phyloP scores from a whole-genome alignment of 1,284 basidiomycete species.

The Schizophyllum amplum region DNA sequence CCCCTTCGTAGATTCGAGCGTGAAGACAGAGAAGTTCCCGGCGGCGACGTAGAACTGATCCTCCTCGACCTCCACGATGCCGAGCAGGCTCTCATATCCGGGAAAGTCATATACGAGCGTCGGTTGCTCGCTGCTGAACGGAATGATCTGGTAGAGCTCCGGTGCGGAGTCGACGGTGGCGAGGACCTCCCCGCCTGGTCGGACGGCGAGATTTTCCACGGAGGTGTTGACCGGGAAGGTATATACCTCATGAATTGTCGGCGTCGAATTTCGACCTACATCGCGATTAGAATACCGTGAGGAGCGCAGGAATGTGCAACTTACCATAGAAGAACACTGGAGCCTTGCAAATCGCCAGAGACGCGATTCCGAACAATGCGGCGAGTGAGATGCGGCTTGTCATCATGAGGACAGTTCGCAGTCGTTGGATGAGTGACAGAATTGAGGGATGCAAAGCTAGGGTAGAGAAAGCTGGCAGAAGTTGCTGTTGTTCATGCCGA shows the following conservation, averaged over 20 bases:
- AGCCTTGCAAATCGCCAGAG: neutral
- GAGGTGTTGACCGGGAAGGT: conserved; percentile 1
- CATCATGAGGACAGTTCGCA: neutral
- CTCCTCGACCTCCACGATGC: conserved; percentile 6
- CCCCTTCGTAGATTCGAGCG: conserved; percentile 4
- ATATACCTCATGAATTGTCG: neutral
- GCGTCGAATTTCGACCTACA: neutral
- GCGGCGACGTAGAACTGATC: conserved; percentile 6
- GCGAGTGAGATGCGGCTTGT: neutral
- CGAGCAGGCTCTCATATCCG: conserved; percentile 3
- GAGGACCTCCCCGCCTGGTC: conserved; percentile 6
- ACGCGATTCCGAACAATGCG: neutral
- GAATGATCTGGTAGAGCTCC: conserved; percentile 7
- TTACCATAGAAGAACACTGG: neutral
- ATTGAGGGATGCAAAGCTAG: too few relatives aligned
- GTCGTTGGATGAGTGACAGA: too few relatives aligned
- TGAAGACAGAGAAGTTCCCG: conserved; percentile 7
- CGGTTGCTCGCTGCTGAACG: conserved; percentile 4
- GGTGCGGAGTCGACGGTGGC: conserved; percentile 4
- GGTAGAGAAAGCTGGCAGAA: too few relatives aligned
- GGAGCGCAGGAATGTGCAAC: too few relatives aligned
- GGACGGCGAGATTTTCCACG: conserved; percentile 8
- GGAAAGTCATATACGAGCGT: conserved; percentile 6
- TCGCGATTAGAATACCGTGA: neutral
- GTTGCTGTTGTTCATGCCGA: too few relatives aligned